phyloP scores from a whole-genome alignment of 768 basidiomycete species.

The Gloeophyllum trabeum region DNA sequence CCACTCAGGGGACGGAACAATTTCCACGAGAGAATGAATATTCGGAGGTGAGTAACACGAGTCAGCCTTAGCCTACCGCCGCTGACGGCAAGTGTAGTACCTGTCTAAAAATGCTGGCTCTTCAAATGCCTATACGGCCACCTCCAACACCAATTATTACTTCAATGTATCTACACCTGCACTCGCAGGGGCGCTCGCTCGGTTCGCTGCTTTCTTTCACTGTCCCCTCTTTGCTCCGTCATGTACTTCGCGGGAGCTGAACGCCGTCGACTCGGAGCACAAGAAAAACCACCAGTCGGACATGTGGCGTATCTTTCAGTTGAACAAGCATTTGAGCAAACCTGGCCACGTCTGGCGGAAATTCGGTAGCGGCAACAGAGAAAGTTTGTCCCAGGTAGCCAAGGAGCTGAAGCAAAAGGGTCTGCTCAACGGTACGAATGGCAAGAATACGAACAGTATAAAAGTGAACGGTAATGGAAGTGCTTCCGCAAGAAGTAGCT shows the following conservation, averaged over 20 bases:
- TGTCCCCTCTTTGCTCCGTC: constrained; percentile 83
- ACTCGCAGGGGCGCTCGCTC: constrained; percentile 58
- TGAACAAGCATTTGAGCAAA: constrained; percentile 79
- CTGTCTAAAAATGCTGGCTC: constrained; percentile 73
- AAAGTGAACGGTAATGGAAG: neutral
- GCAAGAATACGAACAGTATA: neutral
- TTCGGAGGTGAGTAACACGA: constrained; percentile 44
- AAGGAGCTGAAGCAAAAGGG: constrained; percentile 41
- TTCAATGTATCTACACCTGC: constrained; percentile 60
- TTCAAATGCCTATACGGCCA: constrained; percentile 90
- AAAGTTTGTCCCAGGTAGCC: constrained; percentile 57
- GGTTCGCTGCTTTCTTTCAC: constrained; percentile 83
- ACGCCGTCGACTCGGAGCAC: constrained; percentile 95
- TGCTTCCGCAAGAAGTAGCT: constrained; percentile 10
- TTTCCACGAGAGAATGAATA: constrained; percentile 95
- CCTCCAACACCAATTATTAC: constrained; percentile 86
- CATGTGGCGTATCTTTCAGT: constrained; percentile 89
- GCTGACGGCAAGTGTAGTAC: constrained; percentile 30
- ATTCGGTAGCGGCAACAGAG: constrained; percentile 82
- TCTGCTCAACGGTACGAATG: constrained; percentile 14
- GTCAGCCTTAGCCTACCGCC: neutral
- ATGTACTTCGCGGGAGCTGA: constrained; percentile 82
- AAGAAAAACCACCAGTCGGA: constrained; percentile 92
- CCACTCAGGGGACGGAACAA: constrained; percentile 58
- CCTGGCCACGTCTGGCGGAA: constrained; percentile 80